phyloP scores from a whole-genome alignment of 2,329 filamentous ascomycete genomes.

The Colletotrichum brevisporum region DNA sequence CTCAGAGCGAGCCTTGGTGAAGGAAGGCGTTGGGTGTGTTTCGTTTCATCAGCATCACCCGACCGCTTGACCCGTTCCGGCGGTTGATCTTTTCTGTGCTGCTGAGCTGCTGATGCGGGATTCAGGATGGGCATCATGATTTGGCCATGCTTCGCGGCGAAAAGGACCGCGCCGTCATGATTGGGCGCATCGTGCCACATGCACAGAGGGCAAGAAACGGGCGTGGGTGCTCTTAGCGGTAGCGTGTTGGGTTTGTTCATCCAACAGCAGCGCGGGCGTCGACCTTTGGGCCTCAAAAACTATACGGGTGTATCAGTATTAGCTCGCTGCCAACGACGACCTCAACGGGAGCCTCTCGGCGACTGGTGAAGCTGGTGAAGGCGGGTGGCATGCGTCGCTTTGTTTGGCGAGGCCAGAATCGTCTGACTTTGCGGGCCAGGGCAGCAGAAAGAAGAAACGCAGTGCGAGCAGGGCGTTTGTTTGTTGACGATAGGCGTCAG shows the following conservation, averaged over 20 bases:
- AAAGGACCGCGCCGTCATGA: background rate
- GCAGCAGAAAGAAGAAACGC: constrained; percentile 3
- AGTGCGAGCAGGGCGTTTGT: constrained; percentile 20
- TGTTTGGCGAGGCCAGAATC: background rate
- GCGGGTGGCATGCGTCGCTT: constrained; percentile 9
- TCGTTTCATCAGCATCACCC: constrained; percentile 34
- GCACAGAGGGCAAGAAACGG: constrained; percentile 7
- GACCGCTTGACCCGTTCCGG: constrained; percentile 34
- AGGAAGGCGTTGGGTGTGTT: constrained; percentile 35
- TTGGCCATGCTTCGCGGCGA: background rate
- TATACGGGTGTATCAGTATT: constrained; percentile 3
- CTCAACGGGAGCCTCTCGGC: background rate
- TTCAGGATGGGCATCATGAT: constrained; percentile 12
- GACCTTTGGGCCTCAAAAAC: constrained; percentile 16
- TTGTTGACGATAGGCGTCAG: constrained; percentile 20
- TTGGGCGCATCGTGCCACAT: constrained; percentile 10
- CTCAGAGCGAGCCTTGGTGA: constrained; percentile 24
- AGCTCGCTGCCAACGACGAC: background rate
- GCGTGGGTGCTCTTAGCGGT: constrained; percentile 17
- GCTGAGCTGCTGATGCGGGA: constrained; percentile 28
- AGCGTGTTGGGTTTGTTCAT: constrained; percentile 15
- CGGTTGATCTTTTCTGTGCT: constrained; percentile 5
- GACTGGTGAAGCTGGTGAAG: constrained; percentile 2
- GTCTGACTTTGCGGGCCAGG: background rate
- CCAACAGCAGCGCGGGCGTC: constrained; percentile 23